These are phyloP conservation scores for Pseudogymnoascus sp. DNA, from an alignment of 2,329 filamentous ascomycete species.

Conservation along the genomic window DNA sequence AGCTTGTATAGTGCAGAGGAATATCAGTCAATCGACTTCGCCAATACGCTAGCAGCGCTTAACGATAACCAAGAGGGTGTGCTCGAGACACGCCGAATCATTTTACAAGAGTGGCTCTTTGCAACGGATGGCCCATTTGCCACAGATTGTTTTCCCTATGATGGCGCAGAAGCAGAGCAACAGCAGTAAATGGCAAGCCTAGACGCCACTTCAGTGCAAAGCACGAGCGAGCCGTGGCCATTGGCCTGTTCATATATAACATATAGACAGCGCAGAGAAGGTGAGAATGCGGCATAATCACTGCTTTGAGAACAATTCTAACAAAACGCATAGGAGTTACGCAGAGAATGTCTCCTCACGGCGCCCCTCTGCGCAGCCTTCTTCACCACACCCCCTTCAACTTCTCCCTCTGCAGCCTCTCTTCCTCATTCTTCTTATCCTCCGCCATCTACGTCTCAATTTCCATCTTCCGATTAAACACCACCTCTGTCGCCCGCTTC, in stretches of 20 bases:
- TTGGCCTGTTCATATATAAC: too few relatives aligned
- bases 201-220: too few relatives aligned
- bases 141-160: neutral
- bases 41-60: neutral
- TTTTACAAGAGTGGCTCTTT: neutral
- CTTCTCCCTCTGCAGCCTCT: slow-evolving; percentile 44
- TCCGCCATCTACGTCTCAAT: slow-evolving; percentile 88
- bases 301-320: neutral
- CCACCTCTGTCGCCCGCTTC: slow-evolving; percentile 78
- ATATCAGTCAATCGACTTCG: neutral
- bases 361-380: slow-evolving; percentile 56
- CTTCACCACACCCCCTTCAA: slow-evolving; percentile 39
- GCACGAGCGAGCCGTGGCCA: too few relatives aligned
- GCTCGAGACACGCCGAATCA: neutral
- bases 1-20: neutral
- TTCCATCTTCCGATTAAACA: slow-evolving; percentile 89
- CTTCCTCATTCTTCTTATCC: slow-evolving; percentile 65
- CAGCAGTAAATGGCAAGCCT: neutral
- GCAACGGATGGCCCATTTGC: neutral
- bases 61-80: neutral
- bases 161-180: neutral
- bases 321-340: neutral
- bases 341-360: slow-evolving; percentile 41
- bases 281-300: neutral
- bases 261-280: neutral